phyloP scores from a whole-genome alignment of 108 stramenopile species.

The Chaetoceros tenuissimus region DNA sequence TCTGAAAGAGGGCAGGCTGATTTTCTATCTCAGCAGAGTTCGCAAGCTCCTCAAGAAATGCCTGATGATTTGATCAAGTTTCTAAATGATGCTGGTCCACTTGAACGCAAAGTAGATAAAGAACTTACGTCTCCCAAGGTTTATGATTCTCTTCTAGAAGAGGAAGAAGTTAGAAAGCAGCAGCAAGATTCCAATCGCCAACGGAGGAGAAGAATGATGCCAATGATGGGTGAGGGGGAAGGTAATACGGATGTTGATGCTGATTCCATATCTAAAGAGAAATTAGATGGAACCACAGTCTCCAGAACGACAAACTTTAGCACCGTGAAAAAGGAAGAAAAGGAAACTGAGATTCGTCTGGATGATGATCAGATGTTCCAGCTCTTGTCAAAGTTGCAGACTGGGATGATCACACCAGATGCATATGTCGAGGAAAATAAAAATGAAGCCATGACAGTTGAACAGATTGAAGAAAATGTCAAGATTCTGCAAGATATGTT shows the following conservation, averaged over 20 bases:
- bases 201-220: slow-evolving; percentile 18
- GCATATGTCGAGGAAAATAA: slow-evolving; percentile 1
- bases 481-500: slow-evolving; percentile 16
- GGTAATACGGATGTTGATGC: background rate
- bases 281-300: slow-evolving; percentile 24
- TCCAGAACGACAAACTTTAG: slow-evolving; percentile 39
- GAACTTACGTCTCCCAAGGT: slow-evolving; percentile 34
- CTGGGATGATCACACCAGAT: slow-evolving; percentile 5
- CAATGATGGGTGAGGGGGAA: slow-evolving; percentile 4
- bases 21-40: background rate
- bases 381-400: slow-evolving; percentile 13
- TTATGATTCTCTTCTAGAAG: slow-evolving; percentile 16
- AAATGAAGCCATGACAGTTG: background rate
- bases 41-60: slow-evolving; percentile 1
- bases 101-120: slow-evolving; percentile 26
- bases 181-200: slow-evolving; percentile 19
- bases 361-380: slow-evolving; percentile 16
- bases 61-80: slow-evolving; percentile 32
- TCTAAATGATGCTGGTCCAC: slow-evolving; percentile 34
- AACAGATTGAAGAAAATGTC: slow-evolving; percentile 7
- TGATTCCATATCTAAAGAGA: background rate
- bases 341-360: background rate
- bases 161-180: slow-evolving; percentile 11
- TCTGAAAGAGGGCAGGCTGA: background rate
- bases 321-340: slow-evolving; percentile 9